Conservation (phyloP, 371 early-diverging fungal genomes). For the Lichtheimia corymbifera region DNA sequence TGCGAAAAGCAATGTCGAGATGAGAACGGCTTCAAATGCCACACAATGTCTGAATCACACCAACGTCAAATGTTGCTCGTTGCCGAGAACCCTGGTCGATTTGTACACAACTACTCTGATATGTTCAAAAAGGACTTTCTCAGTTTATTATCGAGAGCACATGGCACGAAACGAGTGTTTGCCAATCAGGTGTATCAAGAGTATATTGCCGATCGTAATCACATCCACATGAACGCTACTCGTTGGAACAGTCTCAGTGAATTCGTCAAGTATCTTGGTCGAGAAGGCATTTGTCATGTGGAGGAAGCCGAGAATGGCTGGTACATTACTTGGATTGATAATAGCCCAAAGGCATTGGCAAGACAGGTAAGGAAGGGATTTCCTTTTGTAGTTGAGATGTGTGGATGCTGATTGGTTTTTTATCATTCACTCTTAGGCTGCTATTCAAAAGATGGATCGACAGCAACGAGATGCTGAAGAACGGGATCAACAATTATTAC, state of each 20-base stretch:
- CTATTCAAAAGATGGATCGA: slow-evolving; percentile 82
- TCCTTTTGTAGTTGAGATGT: not conserved
- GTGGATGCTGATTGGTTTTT: not conserved
- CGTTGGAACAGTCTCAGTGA: slow-evolving; percentile 86
- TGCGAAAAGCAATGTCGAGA: slow-evolving; percentile 93
- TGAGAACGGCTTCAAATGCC: slow-evolving; percentile 97
- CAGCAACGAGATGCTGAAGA: slow-evolving; percentile 84
- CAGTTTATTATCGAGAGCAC: slow-evolving; percentile 70
- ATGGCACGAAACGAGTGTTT: slow-evolving; percentile 83
- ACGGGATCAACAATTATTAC: slow-evolving; percentile 71
- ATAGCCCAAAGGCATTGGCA: slow-evolving; percentile 82
- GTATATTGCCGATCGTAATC: slow-evolving; percentile 86
- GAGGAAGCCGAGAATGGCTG: slow-evolving; percentile 93
- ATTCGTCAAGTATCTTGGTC: slow-evolving; percentile 84
- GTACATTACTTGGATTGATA: slow-evolving; percentile 91
- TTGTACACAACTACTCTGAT: slow-evolving; percentile 68
- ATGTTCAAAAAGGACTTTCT: slow-evolving; percentile 77
- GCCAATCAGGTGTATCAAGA: slow-evolving; percentile 97
- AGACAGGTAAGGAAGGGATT: slow-evolving; percentile 43
- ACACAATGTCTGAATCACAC: slow-evolving; percentile 90
- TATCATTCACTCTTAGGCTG: slow-evolving; percentile 54
- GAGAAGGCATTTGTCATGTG: slow-evolving; percentile 80
- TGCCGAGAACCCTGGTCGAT: slow-evolving; percentile 77
- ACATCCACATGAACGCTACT: slow-evolving; percentile 97
- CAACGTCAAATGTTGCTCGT: slow-evolving; percentile 92